These are phyloP conservation scores for Chaetoceros muelleri DNA, from an alignment of 108 stramenopile species.

Conservation along the genomic window DNA sequence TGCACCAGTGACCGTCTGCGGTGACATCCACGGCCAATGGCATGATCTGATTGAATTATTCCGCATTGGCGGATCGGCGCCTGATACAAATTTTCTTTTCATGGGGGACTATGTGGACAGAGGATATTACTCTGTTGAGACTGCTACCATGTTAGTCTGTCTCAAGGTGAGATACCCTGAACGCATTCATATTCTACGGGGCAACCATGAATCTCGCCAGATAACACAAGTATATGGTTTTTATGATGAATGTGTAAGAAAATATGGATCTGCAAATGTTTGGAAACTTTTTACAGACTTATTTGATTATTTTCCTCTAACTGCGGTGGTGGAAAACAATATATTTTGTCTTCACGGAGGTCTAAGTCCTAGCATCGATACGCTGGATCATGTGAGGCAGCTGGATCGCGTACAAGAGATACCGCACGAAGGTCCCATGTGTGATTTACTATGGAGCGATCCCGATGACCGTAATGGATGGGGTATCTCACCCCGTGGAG, in stretches of 20 bases:
- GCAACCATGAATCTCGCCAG: conserved; percentile 88
- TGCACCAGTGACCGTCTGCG: conserved; percentile 90
- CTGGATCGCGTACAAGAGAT: conserved; percentile 96
- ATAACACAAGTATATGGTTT: conserved; percentile 98
- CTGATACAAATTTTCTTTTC: conserved; percentile 97
- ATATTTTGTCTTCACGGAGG: conserved; percentile 96
- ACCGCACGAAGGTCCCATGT: conserved; percentile 97
- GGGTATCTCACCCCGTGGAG: conserved; percentile 95
- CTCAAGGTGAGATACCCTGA: conserved; percentile 94
- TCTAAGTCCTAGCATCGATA: conserved; percentile 88
- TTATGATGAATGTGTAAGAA: conserved; percentile 97
- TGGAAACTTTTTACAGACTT: conserved; percentile 97
- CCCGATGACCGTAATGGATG: conserved; percentile 94
- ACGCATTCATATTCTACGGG: conserved; percentile 90
- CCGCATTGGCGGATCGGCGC: conserved; percentile 88
- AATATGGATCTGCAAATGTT: conserved; percentile 95
- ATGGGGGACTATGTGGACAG: conserved; percentile 99
- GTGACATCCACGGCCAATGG: conserved; percentile 90
- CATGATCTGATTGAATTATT: conserved; percentile 92
- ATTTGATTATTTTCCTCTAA: conserved; percentile 95
- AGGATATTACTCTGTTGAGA: conserved; percentile 97
- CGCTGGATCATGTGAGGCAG: conserved; percentile 92
- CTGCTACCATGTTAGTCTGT: conserved; percentile 86
- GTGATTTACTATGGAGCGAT: conserved; percentile 97
- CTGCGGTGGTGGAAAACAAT: conserved; percentile 90